phyloP scores from a whole-genome alignment of 2,329 filamentous ascomycete genomes.

The Blastomyces parvus region DNA sequence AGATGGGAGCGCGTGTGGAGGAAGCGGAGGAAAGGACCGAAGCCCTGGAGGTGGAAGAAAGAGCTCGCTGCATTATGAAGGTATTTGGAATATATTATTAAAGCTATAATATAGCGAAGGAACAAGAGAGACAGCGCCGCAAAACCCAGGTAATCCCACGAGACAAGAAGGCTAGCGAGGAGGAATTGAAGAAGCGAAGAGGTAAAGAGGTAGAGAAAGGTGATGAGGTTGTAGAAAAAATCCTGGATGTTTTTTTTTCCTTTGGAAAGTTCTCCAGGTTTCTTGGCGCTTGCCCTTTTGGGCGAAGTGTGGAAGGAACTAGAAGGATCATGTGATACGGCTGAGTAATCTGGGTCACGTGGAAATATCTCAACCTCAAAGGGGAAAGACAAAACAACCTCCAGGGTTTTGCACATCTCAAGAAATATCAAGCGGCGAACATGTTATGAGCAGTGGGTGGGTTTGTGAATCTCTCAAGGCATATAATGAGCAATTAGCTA shows the following conservation, averaged over 20 bases:
- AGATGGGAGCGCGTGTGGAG: slow-evolving; percentile 49
- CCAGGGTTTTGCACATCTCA: no score
- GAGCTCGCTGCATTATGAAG: slow-evolving; percentile 83
- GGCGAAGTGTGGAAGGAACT: slow-evolving; percentile 25
- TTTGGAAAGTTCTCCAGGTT: slow-evolving; percentile 32
- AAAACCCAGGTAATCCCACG: slow-evolving; percentile 22
- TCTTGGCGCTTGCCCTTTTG: slow-evolving; percentile 29
- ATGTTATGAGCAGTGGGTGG: no score
- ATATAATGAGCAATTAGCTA: no score
- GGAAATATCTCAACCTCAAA: background rate
- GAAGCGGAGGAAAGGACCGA: slow-evolving; percentile 72
- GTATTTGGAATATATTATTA: slow-evolving; percentile 17
- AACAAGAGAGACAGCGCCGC: slow-evolving; percentile 24
- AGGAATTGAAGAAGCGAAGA: slow-evolving; percentile 23
- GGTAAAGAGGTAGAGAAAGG: slow-evolving; percentile 20
- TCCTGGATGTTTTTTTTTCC: slow-evolving; percentile 11
- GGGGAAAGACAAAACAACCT: background rate
- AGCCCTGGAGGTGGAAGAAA: slow-evolving; percentile 70
- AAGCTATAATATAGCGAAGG: slow-evolving; percentile 17
- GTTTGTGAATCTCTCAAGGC: no score
- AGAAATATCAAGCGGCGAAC: background rate
- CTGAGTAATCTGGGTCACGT: background rate
- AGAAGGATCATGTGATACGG: slow-evolving; percentile 32
- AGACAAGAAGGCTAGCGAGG: slow-evolving; percentile 26
- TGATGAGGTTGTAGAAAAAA: slow-evolving; percentile 20